These are phyloP conservation scores for Tylopilus cervinicoccineus DNA, from an alignment of 768 basidiomycete species.

Conservation along the genomic window DNA sequence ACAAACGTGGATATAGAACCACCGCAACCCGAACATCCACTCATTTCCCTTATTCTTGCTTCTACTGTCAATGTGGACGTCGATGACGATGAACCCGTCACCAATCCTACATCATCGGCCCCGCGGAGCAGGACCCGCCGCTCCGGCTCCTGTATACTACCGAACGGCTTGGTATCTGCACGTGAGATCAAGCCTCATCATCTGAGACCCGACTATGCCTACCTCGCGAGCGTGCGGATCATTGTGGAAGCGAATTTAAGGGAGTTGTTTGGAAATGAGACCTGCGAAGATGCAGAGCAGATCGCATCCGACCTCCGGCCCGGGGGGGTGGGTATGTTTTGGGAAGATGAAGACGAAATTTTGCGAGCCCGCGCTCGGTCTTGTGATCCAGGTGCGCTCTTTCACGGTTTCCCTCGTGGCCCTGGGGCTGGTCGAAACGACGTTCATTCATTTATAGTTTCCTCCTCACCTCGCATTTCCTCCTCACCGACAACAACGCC, in stretches of 20 bases:
- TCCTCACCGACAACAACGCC: not conserved
- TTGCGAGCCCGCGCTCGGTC: not conserved
- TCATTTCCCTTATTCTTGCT: conserved; percentile 10
- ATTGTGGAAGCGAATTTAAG: conserved; percentile 50
- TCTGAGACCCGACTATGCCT: conserved; percentile 47
- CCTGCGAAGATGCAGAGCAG: not conserved
- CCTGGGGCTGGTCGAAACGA: not conserved
- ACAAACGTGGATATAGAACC: conserved; percentile 7
- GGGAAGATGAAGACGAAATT: conserved; percentile 26
- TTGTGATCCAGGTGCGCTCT: conserved; percentile 3
- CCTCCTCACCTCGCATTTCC: not conserved
- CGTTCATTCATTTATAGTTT: conserved; percentile 1
- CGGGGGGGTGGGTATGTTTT: conserved; percentile 20
- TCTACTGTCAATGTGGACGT: not conserved
- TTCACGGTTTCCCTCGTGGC: not conserved
- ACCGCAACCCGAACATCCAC: conserved; percentile 4
- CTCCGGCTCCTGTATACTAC: conserved; percentile 13
- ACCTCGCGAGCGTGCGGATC: conserved; percentile 46
- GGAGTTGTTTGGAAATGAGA: conserved; percentile 28
- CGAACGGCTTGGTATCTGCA: conserved; percentile 15
- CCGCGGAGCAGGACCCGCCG: conserved; percentile 18
- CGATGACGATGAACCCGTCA: not conserved
- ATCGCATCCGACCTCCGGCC: not conserved
- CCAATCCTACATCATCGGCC: not conserved
- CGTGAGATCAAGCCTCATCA: conserved; percentile 26